phyloP scores from a whole-genome alignment of 495 filamentous ascomycete species.

The Talaromyces trachyspermus region DNA sequence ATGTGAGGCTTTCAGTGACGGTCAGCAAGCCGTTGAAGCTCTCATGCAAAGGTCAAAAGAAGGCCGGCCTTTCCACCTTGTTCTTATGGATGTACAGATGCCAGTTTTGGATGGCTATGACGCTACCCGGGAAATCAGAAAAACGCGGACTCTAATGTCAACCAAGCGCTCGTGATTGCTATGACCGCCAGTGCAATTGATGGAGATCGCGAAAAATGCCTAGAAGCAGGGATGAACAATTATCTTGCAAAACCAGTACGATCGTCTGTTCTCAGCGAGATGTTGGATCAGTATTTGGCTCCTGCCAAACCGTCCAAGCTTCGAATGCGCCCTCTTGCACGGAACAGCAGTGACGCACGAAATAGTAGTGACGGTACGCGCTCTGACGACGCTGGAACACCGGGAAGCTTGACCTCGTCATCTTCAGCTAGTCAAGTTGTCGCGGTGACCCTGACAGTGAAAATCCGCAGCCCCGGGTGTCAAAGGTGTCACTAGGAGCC shows the following conservation, averaged over 20 bases:
- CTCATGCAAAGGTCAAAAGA: constrained; percentile 60
- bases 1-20: constrained; percentile 79
- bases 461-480: constrained; percentile 9
- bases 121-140: constrained; percentile 72
- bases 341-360: constrained; percentile 16
- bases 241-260: constrained; percentile 90
- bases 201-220: constrained; percentile 84
- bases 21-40: constrained; percentile 77
- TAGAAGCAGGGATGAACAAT: constrained; percentile 92
- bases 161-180: constrained; percentile 75
- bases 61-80: constrained; percentile 62
- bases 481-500: no score
- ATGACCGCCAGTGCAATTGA: constrained; percentile 92
- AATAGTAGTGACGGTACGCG: constrained; percentile 24
- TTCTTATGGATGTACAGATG: constrained; percentile 96
- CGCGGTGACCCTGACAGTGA: constrained; percentile 21
- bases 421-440: constrained; percentile 20
- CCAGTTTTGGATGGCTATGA: constrained; percentile 91
- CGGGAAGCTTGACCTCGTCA: constrained; percentile 29
- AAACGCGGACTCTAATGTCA: constrained; percentile 62
- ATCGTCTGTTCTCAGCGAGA: constrained; percentile 62
- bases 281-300: constrained; percentile 62
- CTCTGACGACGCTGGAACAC: constrained; percentile 23
- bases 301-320: constrained; percentile 44
- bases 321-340: constrained; percentile 27